These are phyloP conservation scores for Monosporascus ibericus DNA, from an alignment of 2,329 filamentous ascomycete species.

Conservation along the genomic window DNA sequence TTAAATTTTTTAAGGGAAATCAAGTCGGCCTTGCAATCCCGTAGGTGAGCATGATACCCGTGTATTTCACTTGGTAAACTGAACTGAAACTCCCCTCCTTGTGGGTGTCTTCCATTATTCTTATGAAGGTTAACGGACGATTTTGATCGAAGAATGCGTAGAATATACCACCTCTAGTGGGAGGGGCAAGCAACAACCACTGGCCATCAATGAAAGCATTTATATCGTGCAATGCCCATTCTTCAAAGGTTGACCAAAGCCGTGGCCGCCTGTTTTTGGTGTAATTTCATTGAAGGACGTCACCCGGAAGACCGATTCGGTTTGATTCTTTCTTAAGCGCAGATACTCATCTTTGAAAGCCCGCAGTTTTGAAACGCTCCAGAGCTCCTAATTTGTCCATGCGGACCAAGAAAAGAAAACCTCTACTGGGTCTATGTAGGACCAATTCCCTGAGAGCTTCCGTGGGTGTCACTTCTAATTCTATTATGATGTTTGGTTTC, in stretches of 20 bases:
- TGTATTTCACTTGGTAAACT: constrained; percentile 4
- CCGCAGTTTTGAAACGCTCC: neutral
- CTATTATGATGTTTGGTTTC: neutral
- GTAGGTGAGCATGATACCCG: neutral
- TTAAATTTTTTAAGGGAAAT: constrained; percentile 5
- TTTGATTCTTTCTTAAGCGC: neutral
- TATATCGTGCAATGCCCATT: neutral
- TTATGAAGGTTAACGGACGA: constrained; percentile 1
- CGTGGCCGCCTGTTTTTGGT: neutral
- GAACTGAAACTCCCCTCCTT: constrained; percentile 1
- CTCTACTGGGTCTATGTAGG: neutral
- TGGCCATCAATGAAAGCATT: neutral
- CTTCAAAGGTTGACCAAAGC: neutral
- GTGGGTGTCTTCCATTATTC: neutral
- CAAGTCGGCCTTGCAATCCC: neutral
- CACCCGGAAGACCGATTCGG: neutral
- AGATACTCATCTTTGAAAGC: constrained; percentile 2
- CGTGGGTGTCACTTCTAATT: neutral
- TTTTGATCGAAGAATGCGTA: neutral
- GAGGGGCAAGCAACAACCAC: constrained; percentile 4
- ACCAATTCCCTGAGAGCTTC: neutral
- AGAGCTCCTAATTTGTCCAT: neutral
- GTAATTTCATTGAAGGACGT: neutral
- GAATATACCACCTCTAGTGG: neutral
- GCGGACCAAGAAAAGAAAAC: constrained; percentile 1